These are phyloP conservation scores for Colletotrichum spaethianum DNA, from an alignment of 2,329 filamentous ascomycete genomes.

Conservation along the genomic window DNA sequence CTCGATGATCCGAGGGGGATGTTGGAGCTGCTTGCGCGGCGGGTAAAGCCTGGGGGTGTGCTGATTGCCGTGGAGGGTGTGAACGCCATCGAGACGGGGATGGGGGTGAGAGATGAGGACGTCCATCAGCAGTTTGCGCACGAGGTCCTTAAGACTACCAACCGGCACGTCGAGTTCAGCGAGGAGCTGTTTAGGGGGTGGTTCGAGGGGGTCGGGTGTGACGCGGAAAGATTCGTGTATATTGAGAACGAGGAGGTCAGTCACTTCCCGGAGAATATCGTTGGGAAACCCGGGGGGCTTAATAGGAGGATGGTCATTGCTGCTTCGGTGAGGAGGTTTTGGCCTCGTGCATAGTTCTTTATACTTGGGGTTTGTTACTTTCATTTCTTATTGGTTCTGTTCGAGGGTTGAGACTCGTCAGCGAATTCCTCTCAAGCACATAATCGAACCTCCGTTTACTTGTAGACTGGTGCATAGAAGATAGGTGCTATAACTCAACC, in stretches of 20 bases:
- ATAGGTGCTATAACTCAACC: not conserved
- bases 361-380: too few relatives aligned
- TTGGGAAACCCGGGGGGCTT: constrained; percentile 18
- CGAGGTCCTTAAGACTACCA: constrained; percentile 42
- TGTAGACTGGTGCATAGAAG: too few relatives aligned
- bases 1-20: constrained; percentile 48
- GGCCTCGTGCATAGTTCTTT: too few relatives aligned
- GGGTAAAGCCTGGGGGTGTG: constrained; percentile 49
- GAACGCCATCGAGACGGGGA: constrained; percentile 22
- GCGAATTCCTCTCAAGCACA: not conserved
- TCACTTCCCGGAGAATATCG: constrained; percentile 28
- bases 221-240: constrained; percentile 46
- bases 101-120: constrained; percentile 36
- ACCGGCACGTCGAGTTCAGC: constrained; percentile 43
- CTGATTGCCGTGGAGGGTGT: constrained; percentile 52
- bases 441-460: not conserved
- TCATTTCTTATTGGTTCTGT: not conserved
- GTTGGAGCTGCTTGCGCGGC: constrained; percentile 47
- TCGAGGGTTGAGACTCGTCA: not conserved
- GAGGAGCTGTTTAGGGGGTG: constrained; percentile 43
- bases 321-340: constrained; percentile 7
- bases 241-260: constrained; percentile 33
- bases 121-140: constrained; percentile 14
- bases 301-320: constrained; percentile 32
- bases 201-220: constrained; percentile 60